Base-by-base conservation (phyloP, 805 yeast genomes). In the Spathaspora passalidarum region DNA sequence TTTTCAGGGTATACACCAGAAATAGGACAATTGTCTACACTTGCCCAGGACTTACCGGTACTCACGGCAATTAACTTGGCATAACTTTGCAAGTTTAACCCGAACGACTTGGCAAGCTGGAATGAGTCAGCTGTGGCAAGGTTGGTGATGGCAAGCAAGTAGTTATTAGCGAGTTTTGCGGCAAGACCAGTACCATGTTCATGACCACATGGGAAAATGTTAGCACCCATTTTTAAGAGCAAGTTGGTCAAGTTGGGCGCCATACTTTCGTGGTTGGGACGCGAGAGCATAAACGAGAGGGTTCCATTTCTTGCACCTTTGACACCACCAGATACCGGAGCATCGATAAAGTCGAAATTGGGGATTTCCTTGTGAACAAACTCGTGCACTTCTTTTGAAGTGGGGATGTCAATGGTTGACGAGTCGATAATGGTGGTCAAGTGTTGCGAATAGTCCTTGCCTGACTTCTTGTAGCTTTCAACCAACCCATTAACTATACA, bases 281-380 rank as follows among this genome's bases (percentile, higher is more conserved):
- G 52, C 1, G 80, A 77, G 11, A 78, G 69, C 82, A 78, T 78
- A 54, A 78, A 78, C 2, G 80, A 72, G 38, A 78, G 62, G 0
- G 80, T 70, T 1, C 69, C 82, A 43, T 77, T 75, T 42, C 72
- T 56, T 5, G 82, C 82, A 1, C 82, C 82, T 0, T 72, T 73
- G 1, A 73, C 77, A 13, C 82, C 82, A 2, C 82, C 82, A 8
- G 80, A 74, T 1, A 78, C 82, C 0, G 82, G 82, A 8, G 82
- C 72, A 53, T 78, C 82, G 34, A 78, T 71, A 51, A 76, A 78
- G 47, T 72, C 76, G 45, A 66, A 69, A 21, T 52, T 45, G 1
- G 73, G 67, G 36, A 69, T 55, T 41, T 62, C 53, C 18, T 46
- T 34, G 26, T 59, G 62, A 43, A 76, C 71, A 37, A 51, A 52